Conservation (phyloP, 1,284 basidiomycete species). For the Vanrija humicola region DNA sequence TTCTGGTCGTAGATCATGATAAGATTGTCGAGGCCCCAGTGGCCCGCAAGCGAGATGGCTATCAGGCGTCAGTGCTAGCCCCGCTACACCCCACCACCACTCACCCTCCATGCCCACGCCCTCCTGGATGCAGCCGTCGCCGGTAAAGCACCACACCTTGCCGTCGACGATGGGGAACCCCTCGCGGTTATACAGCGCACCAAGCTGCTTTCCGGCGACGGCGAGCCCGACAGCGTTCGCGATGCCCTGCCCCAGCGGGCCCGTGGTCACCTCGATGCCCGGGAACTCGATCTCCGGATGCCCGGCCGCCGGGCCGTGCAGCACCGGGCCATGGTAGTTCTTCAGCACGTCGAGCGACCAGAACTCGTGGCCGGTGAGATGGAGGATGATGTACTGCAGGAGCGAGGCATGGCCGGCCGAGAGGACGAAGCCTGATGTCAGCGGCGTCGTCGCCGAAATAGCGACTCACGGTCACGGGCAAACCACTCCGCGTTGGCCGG, state of each 20-base stretch:
- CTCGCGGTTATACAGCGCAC: constrained; percentile 22
- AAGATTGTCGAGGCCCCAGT: constrained; percentile 33
- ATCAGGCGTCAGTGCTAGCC: background rate
- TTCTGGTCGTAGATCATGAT: constrained; percentile 36
- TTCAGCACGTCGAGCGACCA: constrained; percentile 29
- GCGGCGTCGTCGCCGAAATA: too few relatives aligned
- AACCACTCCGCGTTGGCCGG: constrained; percentile 25
- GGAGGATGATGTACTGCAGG: constrained; percentile 34
- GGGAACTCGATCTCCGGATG: constrained; percentile 28
- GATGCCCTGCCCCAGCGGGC: constrained; percentile 85
- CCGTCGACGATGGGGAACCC: constrained; percentile 15
- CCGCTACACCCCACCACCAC: background rate
- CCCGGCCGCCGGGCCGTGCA: constrained; percentile 22
- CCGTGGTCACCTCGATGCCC: constrained; percentile 79
- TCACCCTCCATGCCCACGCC: constrained; percentile 30
- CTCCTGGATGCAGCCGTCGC: constrained; percentile 39
- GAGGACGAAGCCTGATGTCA: constrained; percentile 21
- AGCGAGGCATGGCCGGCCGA: constrained; percentile 34
- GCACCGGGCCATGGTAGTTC: constrained; percentile 21
- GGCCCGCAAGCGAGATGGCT: constrained; percentile 32
- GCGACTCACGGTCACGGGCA: constrained; percentile 19
- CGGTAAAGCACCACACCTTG: constrained; percentile 35
- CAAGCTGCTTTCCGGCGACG: constrained; percentile 56
- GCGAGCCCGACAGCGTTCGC: constrained; percentile 81
- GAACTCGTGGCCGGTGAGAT: constrained; percentile 28